Evolutionary conservation across 805 yeast genomes (phyloP).

Genomic region (Kodamaea hsintzibuensis): DNA sequence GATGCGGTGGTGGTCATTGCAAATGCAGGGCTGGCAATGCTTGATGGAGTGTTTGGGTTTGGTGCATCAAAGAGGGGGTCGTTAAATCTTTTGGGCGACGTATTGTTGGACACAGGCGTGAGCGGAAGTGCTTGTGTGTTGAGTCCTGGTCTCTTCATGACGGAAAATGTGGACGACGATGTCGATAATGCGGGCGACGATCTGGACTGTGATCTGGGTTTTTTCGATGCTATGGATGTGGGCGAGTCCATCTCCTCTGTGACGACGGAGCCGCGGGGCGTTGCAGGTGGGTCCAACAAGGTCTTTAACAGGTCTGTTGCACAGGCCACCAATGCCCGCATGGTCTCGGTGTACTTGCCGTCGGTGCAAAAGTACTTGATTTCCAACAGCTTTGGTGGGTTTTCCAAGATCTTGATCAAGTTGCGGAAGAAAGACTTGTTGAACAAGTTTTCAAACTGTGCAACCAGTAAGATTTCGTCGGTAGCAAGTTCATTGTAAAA

Average conservation of each 20-base stretch:
- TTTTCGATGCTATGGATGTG: background rate
- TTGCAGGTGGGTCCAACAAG: conserved; percentile 27
- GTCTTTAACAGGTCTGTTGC: conserved; percentile 28
- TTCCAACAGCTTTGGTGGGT: conserved; percentile 49
- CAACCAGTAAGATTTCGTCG: conserved; percentile 22
- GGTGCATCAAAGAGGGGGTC: conserved; percentile 10
- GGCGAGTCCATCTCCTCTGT: conserved; percentile 4
- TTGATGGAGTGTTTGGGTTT: conserved; percentile 12
- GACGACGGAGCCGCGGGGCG: conserved; percentile 27
- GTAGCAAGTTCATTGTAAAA: conserved; percentile 21
- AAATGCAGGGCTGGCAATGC: conserved; percentile 11
- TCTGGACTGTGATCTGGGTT: no score
- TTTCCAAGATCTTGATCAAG: conserved; percentile 39
- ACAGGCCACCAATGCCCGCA: conserved; percentile 35
- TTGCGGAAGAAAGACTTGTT: conserved; percentile 23
- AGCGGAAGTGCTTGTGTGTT: conserved; percentile 13
- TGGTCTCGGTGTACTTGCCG: conserved; percentile 35
- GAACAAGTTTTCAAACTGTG: conserved; percentile 17
- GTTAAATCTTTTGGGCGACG: conserved; percentile 22
- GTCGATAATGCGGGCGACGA: no score
- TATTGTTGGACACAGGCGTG: conserved; percentile 27
- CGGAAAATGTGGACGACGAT: background rate
- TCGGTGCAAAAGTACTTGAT: conserved; percentile 34
- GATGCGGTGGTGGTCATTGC: background rate
- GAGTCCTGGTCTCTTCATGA: conserved; percentile 1